Evolutionary conservation across 2,329 filamentous ascomycete genomes (phyloP), one percentile per base, ranked within the genome.

Genomic region (Xylariomycetidae sp.): DNA sequence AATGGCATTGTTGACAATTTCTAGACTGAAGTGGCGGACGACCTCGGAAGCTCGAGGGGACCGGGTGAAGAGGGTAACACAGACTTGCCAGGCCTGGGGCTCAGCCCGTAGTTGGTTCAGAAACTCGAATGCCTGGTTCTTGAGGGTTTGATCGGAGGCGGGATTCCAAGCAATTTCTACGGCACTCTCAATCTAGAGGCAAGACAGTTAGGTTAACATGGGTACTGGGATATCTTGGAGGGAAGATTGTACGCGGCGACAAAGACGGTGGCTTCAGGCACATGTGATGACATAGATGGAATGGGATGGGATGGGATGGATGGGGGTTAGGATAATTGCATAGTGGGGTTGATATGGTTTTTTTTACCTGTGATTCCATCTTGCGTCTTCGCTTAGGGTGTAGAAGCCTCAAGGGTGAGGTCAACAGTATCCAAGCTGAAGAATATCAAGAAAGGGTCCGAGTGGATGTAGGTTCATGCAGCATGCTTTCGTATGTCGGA

Each of bases 141-240:
- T 88, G 55, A 94, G 72, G 46, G 70, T 65, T 53, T 77, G 80
- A 62, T 89, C 80, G 51, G 88, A 84, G 52, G 74, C 66, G 39
- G 87, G 86, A 63, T 90, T 82, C 69, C 82, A 92, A 63, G 88
- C 87, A 67, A 97, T 94, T 63, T 92, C 80, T 67, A 97, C 92
- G 63, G 92, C 92, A 68, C 87, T 90, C 67, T 92, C 85, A 62
- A 96, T 82, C 87, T 96, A 55, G 12, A 30, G 26, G 16, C 31
- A 35, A 31, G 30, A 26, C 30, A 40, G 13, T 13, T 5, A 16
- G 19, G 42, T 48, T 16, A 50, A 42, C 30, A 40, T 18, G n/a
- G n/a, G 23, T 23, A 8, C 8, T 23, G 20, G 20, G 20, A 23
- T 23, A 23, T 23, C 8, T 23, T 25, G 22, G 23, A 28, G 2